Percentiles rank a stretch among this genome's conserved stretches.
Conservation (phyloP, 306 rosid species). For the Biancaea sappan region DNA sequence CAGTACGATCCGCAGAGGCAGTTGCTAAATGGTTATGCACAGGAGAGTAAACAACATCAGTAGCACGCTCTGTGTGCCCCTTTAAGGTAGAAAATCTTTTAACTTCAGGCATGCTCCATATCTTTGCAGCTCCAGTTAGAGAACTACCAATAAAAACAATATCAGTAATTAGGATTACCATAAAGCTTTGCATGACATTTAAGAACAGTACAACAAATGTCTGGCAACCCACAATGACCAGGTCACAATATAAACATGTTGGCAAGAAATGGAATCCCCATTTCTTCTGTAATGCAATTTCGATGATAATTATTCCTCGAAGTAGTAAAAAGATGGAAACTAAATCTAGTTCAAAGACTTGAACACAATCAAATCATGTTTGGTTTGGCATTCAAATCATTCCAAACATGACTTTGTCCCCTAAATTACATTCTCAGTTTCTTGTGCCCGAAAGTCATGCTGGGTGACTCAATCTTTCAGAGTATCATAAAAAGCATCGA, state of each 20-base stretch:
- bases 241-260: neutral
- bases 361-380: neutral
- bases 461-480: neutral
- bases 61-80: conserved; percentile 88
- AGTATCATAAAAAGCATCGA: neutral
- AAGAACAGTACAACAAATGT: neutral
- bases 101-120: conserved; percentile 94
- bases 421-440: neutral
- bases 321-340: neutral
- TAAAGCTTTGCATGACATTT: neutral
- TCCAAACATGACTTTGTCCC: neutral
- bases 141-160: conserved; percentile 59
- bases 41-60: conserved; percentile 86
- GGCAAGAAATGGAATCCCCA: neutral
- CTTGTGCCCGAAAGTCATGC: neutral
- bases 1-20: conserved; percentile 93
- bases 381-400: neutral
- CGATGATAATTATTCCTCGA: neutral
- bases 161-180: neutral
- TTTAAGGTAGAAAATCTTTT: conserved; percentile 62
- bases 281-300: neutral
- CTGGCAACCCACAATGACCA: conserved; percentile 2
- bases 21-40: conserved; percentile 72
- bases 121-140: conserved; percentile 72
- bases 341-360: neutral